phyloP scores from a whole-genome alignment of 352 stramenopile species.

The Peronosclerospora sorghi region DNA sequence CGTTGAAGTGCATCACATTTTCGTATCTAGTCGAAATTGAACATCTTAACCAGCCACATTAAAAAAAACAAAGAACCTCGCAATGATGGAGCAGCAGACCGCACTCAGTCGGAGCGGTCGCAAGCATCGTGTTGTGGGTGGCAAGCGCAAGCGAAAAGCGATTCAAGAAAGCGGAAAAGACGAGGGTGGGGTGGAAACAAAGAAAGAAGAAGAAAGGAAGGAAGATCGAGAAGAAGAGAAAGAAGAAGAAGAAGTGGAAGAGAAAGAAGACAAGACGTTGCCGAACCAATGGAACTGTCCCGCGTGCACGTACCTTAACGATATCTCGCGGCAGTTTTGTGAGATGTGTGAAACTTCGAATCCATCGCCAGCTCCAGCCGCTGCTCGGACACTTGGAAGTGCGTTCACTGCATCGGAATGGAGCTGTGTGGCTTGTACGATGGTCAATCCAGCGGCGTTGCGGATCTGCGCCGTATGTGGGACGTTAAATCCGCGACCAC shows the following conservation, averaged over 20 bases:
- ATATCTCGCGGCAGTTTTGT: slow-evolving; percentile 41
- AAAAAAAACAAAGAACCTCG: slow-evolving; percentile 2
- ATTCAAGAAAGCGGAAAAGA: slow-evolving; percentile 10
- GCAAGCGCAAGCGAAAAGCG: slow-evolving; percentile 29
- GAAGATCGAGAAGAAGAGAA: slow-evolving; percentile 6
- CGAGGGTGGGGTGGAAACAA: slow-evolving; percentile 6
- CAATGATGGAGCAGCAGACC: slow-evolving; percentile 13
- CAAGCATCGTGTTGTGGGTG: slow-evolving; percentile 11
- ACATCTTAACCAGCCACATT: slow-evolving; percentile 11
- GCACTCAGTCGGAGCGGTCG: slow-evolving; percentile 6
- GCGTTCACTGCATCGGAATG: slow-evolving; percentile 19
- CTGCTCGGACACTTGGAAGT: slow-evolving; percentile 2
- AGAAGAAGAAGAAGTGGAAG: slow-evolving; percentile 5
- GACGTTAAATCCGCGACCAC: slow-evolving; percentile 55
- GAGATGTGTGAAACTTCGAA: slow-evolving; percentile 70
- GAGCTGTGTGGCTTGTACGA: slow-evolving; percentile 60
- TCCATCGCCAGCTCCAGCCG: slow-evolving; percentile 17
- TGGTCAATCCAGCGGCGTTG: slow-evolving; percentile 45
- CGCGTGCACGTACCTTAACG: slow-evolving; percentile 66
- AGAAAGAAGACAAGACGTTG: slow-evolving; percentile 5
- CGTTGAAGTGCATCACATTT: slow-evolving; percentile 7
- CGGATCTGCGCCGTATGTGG: slow-evolving; percentile 47
- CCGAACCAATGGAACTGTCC: slow-evolving; percentile 44
- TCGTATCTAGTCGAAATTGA: slow-evolving; percentile 11
- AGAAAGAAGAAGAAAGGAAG: neutral